Base-by-base conservation (phyloP, 1,284 basidiomycete genomes). In the Trametes versicolor region DNA sequence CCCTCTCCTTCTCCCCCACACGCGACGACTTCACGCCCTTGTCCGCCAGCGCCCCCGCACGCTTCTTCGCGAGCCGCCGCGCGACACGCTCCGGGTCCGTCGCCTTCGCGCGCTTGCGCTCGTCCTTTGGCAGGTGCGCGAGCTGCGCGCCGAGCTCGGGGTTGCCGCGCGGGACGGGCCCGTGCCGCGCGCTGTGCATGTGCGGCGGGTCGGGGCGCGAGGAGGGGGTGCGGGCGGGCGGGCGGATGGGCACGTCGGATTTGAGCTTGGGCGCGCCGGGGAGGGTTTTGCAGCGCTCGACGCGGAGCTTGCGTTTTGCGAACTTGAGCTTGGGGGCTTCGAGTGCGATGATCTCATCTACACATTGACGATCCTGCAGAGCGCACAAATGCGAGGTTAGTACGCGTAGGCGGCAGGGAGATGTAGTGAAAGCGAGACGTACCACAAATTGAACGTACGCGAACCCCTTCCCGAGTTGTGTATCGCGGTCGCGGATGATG, bases 381-480 rank as follows among this genome's bases (percentile, higher is more conserved):
- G 47, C 5, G 1, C 13, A 13, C 36, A 58, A 32, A 23, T 29
- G 23, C n/a, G 54, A 52, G 32, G 54, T 21, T 17, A 61, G 51
- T 27, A 63, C 25, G 48, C 53, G 27, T n/a, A n/a, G n/a, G n/a
- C n/a, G n/a, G n/a, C n/a, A n/a, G n/a, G n/a, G n/a, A n/a, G n/a
- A n/a, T n/a, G n/a, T n/a, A n/a, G n/a, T n/a, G n/a, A n/a, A 29
- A 34, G 58, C 57, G 64, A 51, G 17, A 86, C 91, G 73, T 76
- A 95, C 96, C 59, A 82, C 76, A 71, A 99, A 96, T 71, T 95
- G 91, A 10, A 99, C 91, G 76, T 99, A 99, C 12, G 92, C 97
- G 75, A 99, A 97, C 1, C 97, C 97, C 80, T 98, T 99, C n/a
- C 97, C 97, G 39, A 99, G 86, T 71, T 97, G 96, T 0, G 96